Conservation (phyloP, 2,329 filamentous ascomycete genomes). For the Rugonectria rugulosa region DNA sequence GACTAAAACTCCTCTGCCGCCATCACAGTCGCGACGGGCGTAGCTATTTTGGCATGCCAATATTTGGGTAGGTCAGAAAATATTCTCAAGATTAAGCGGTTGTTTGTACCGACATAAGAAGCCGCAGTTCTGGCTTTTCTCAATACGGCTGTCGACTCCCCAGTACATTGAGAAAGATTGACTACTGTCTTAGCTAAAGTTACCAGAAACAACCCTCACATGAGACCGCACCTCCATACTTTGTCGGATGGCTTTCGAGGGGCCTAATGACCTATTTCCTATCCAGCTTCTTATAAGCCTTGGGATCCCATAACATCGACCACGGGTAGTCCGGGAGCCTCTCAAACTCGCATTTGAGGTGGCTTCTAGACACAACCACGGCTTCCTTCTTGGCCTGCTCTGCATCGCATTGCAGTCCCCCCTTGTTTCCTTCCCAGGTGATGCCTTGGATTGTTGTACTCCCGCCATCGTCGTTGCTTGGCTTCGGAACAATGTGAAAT, state of each 20-base stretch:
- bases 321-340: slow-evolving; percentile 6
- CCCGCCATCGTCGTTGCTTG: neutral
- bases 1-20: no score
- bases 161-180: neutral
- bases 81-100: no score
- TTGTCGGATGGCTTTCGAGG: neutral
- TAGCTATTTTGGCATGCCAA: no score
- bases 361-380: slow-evolving; percentile 6
- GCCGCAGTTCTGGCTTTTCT: no score
- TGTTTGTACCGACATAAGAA: no score
- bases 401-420: slow-evolving; percentile 9
- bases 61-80: no score
- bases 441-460: slow-evolving; percentile 6
- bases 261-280: neutral
- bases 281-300: slow-evolving; percentile 4
- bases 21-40: no score
- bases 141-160: no score
- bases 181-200: neutral
- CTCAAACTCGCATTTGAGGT: slow-evolving; percentile 8
- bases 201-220: neutral
- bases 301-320: slow-evolving; percentile 4
- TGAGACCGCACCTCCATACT: neutral
- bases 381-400: slow-evolving; percentile 17
- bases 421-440: slow-evolving; percentile 13
- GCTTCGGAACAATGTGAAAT: slow-evolving; percentile 4